Evolutionary conservation across 306 rosid genomes (phyloP), one percentile per base, ranked within the genome.

Genomic region (Oxytropis ochrocephala): DNA sequence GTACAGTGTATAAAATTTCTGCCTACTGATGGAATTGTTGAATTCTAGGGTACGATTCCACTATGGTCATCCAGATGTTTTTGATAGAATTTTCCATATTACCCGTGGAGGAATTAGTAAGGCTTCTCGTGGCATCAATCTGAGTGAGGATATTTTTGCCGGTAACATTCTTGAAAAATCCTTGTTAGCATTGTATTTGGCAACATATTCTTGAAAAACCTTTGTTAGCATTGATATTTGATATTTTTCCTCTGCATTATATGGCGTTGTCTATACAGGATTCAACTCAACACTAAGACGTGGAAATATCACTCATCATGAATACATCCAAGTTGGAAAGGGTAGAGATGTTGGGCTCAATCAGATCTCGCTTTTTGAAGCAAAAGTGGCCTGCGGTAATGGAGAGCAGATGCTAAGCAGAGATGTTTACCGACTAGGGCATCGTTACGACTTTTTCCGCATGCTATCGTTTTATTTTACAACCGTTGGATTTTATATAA

Each of bases 31-130:
- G 72, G 32, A 74, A 51, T 80, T 76, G 69, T 57, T 74, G 77
- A 62, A 65, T 68, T 73, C 42, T 74, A 94, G 99, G 96, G 89
- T 91, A 59, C 94, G 99, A 16, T 91, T 94, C 80, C 99, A 94
- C 86, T 94, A 94, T 75, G 99, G 99, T 53, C 99, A 94, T 84
- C 99, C 96, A 1, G 99, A 94, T 54, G 99, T 94, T 56, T 94
- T 94, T 41, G 99, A 94, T 80, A 87, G 99, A 84, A 91, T 94
- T 69, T 94, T 91, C 84, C 96, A 91, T 73, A 88, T 94, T 48
- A 94, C 99, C 60, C 99, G 99, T 53, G 99, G 99, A 74, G 99
- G 99, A 53, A 85, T 91, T n/a, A 94, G 99, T 83, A 94, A 94
- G 83, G 99, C 99, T 78, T 94, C 99, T 67, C 85, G 89, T 69